phyloP scores from a whole-genome alignment of 73 alveolate genomes.

The Tetrahymena malaccensis region DNA sequence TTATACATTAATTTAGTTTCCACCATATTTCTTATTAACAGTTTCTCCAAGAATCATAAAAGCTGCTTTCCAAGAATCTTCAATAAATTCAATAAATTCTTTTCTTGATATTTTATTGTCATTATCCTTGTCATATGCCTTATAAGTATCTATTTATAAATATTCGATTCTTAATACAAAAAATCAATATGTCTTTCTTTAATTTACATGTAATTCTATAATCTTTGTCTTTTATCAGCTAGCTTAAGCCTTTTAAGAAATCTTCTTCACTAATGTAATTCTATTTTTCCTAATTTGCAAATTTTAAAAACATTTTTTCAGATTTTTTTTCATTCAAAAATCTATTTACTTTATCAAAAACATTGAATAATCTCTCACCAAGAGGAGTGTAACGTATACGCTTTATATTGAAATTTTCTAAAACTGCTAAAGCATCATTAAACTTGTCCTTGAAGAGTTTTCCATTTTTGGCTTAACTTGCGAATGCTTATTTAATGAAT shows the following conservation, averaged over 20 bases:
- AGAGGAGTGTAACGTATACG: constrained; percentile 26
- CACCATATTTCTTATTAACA: not conserved
- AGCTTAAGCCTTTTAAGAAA: not conserved
- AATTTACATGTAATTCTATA: not conserved
- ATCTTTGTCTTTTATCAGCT: not conserved
- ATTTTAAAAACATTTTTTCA: not conserved
- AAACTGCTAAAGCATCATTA: constrained; percentile 27
- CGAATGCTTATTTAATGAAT: constrained; percentile 17
- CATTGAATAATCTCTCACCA: constrained; percentile 5
- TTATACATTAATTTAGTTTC: not conserved
- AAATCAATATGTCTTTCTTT: not conserved
- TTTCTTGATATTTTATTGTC: not conserved
- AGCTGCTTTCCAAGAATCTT: not conserved
- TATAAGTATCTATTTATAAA: not conserved
- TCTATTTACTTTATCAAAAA: constrained; percentile 14
- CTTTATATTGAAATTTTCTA: constrained; percentile 16
- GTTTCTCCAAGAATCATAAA: not conserved
- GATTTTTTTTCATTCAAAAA: not conserved
- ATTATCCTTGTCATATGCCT: not conserved
- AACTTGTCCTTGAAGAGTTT: constrained; percentile 11
- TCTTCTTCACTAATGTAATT: not conserved
- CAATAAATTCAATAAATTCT: not conserved
- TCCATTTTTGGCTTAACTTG: constrained; percentile 2
- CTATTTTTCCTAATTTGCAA: not conserved
- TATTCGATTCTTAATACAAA: not conserved